Evolutionary conservation across 2,329 filamentous ascomycete genomes (phyloP), one percentile per base, ranked within the genome.

Genomic region (Ophiobolus disseminans): DNA sequence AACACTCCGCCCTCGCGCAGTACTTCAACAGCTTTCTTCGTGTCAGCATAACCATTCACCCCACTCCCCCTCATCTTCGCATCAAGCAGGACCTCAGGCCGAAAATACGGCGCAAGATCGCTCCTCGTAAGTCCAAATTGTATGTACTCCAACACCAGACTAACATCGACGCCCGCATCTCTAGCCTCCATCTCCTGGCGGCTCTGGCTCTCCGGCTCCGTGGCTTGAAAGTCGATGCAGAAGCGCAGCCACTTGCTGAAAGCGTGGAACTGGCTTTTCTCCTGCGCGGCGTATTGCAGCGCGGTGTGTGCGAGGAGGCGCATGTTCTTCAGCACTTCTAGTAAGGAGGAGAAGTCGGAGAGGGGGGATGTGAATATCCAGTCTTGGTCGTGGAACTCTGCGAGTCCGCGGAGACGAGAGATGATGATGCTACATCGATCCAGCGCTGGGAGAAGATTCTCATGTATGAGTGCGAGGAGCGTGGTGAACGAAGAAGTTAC

Each of bases 191-290:
- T 79, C 55, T 97, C 93, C 17, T 91, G 86, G 6, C 80, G 75
- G 14, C 78, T 78, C 37, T 81, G 76, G 1, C 79, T 80, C 13
- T 80, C 78, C 0, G 85, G 77, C 59, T 88, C 75, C 66, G 87
- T 85, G 5, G 84, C 84, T 36, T 93, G 82, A 11, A 87, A 83
- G 56, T 95, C 90, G 49, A 96, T 93, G 63, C 92, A 86, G 62
- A 91, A 83, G 25, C 87, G 85, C 40, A 97, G 77, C 93, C 93
- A 97, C 43, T 81, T 80, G 0, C 90, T 92, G 67, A 97, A 97
- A 4, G 84, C 81, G 2, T 77, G 71, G 63, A 96, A 97, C 40
- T 91, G 82, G 20, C 86, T 82, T 13, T 93, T 82, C 72, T 97
- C 93, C 45, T 89, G 85, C 65, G 89, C 86, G 21, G 87, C 82